Percentiles rank a stretch among this genome's conserved stretches.
These are phyloP conservation scores for Pythium sp. DNA, from an alignment of 352 stramenopile genomes.

Conservation along the genomic window DNA sequence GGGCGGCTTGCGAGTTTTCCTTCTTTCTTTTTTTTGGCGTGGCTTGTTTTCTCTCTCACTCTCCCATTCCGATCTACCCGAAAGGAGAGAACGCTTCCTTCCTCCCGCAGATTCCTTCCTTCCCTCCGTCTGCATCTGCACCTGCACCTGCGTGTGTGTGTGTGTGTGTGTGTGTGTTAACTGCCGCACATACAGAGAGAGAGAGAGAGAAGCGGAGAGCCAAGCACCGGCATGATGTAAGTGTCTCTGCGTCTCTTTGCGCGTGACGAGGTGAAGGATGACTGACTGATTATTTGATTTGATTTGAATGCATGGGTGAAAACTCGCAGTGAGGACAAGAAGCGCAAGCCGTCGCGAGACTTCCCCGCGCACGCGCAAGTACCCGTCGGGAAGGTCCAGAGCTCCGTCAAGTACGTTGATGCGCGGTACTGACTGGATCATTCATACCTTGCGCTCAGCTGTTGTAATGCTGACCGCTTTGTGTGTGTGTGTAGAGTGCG, in stretches of 20 bases:
- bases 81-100: background rate
- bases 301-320: background rate
- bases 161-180: background rate
- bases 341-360: slow-evolving; percentile 79
- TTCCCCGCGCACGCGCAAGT: slow-evolving; percentile 74
- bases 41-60: slow-evolving; percentile 9
- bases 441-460: slow-evolving; percentile 16
- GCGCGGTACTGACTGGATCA: background rate
- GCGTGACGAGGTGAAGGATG: background rate
- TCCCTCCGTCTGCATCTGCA: background rate
- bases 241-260: background rate
- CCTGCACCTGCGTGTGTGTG: background rate
- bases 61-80: slow-evolving; percentile 1
- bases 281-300: background rate
- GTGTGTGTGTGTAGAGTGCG: slow-evolving; percentile 29
- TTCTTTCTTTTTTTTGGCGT: slow-evolving; percentile 8
- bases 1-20: background rate
- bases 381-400: slow-evolving; percentile 58
- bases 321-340: slow-evolving; percentile 62
- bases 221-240: slow-evolving; percentile 6
- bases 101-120: slow-evolving; percentile 6
- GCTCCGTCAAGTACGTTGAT: slow-evolving; percentile 29
- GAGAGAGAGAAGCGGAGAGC: background rate
- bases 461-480: background rate
- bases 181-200: background rate